Conservation (phyloP, 768 basidiomycete genomes). For the Hygrocybe punicea region DNA sequence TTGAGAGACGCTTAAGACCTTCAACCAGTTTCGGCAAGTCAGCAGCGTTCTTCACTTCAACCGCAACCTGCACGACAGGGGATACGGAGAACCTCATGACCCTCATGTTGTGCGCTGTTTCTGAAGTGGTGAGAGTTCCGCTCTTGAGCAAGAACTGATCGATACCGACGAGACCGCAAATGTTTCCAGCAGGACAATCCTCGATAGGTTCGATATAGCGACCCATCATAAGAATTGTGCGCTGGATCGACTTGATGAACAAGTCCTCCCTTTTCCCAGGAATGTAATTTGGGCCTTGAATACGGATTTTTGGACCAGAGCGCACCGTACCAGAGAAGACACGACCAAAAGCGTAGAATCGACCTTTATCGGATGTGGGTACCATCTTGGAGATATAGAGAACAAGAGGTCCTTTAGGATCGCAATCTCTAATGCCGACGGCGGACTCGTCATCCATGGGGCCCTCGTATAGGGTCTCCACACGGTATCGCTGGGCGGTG, state of each 20-base stretch:
- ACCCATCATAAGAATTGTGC: conserved; percentile 99
- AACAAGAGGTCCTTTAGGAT: conserved; percentile 93
- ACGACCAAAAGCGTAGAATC: conserved; percentile 99
- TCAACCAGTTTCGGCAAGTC: conserved; percentile 99
- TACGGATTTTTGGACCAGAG: conserved; percentile 97
- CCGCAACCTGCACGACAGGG: conserved; percentile 97
- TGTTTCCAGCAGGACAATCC: conserved; percentile 99
- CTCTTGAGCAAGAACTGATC: conserved; percentile 99
- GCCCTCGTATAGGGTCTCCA: conserved; percentile 98
- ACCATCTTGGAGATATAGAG: conserved; percentile 99
- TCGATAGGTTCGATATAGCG: conserved; percentile 98
- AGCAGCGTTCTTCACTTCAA: conserved; percentile 99
- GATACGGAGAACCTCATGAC: conserved; percentile 99
- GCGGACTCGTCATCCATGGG: conserved; percentile 99
- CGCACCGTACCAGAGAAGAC: conserved; percentile 98
- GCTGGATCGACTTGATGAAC: conserved; percentile 97
- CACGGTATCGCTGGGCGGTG: conserved; percentile 97
- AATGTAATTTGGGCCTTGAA: conserved; percentile 98
- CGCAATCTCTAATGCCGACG: conserved; percentile 96
- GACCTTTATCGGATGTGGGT: conserved; percentile 98
- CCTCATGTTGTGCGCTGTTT: conserved; percentile 99
- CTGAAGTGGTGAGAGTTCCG: conserved; percentile 95
- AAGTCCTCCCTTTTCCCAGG: conserved; percentile 99
- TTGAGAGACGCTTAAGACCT: conserved; percentile 99
- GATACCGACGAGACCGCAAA: conserved; percentile 97